phyloP scores from a whole-genome alignment of 1,139 yeast species.

The Lodderomyces pseudojiufengensis region DNA sequence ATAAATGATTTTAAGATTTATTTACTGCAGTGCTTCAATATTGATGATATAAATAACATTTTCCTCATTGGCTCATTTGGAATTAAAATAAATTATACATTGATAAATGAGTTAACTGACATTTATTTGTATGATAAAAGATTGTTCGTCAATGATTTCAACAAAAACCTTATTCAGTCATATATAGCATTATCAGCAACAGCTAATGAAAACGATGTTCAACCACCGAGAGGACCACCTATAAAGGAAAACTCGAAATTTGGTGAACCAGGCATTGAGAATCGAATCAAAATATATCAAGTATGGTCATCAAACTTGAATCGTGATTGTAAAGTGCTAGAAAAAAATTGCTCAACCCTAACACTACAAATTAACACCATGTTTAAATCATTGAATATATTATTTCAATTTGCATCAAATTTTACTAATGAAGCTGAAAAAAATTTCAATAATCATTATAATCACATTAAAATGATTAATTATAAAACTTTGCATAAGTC shows the following conservation, averaged over 20 bases:
- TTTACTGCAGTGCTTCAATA: conserved; percentile 27
- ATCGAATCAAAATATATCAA: conserved; percentile 17
- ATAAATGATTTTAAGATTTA: conserved; percentile 44
- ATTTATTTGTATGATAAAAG: conserved; percentile 60
- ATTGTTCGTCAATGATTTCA: conserved; percentile 30
- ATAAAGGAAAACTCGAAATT: conserved; percentile 2
- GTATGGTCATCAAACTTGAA: conserved; percentile 27
- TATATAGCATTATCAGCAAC: conserved; percentile 1
- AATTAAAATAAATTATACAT: conserved; percentile 51
- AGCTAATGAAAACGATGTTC: not conserved
- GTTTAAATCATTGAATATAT: conserved; percentile 51
- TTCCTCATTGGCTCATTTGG: conserved; percentile 68
- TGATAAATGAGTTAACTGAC: conserved; percentile 45
- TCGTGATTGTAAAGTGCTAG: conserved; percentile 19
- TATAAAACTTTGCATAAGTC: conserved; percentile 42
- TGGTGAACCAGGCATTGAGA: not conserved
- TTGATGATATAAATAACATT: conserved; percentile 41
- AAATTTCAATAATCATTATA: conserved; percentile 46
- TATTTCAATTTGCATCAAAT: conserved; percentile 55
- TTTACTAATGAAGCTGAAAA: conserved; percentile 51
- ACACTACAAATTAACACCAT: conserved; percentile 35
- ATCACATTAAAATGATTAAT: conserved; percentile 44
- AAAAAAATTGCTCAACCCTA: conserved; percentile 19
- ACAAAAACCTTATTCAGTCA: conserved; percentile 7
- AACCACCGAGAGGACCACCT: conserved; percentile 8